A percentile compares a stretch with the other conserved stretches of the same genome.
Evolutionary conservation across 148 eudicot genomes (phyloP).

Genomic region (Chenopodium berlandieri): DNA sequence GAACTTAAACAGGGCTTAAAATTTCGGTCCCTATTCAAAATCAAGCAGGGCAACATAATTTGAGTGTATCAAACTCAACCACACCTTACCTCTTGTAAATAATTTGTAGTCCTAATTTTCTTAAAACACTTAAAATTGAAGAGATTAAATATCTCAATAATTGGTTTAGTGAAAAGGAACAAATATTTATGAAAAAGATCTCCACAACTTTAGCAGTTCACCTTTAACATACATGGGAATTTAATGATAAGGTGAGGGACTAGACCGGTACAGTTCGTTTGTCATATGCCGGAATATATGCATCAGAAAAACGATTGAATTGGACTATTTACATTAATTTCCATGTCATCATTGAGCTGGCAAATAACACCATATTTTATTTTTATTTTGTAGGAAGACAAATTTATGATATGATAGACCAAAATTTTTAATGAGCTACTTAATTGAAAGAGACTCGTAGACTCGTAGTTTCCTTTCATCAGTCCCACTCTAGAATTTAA

Average conservation of each 20-base stretch:
- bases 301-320: background rate
- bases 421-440: too few species aligned
- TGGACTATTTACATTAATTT: background rate
- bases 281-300: background rate
- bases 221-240: background rate
- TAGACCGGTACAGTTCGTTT: background rate
- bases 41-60: too few species aligned
- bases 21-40: too few species aligned
- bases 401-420: background rate
- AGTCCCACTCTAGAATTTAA: background rate
- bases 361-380: background rate
- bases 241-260: background rate
- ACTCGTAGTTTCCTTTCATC: background rate
- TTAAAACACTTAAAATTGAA: too few species aligned
- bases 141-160: too few species aligned
- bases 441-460: background rate
- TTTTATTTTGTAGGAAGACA: background rate
- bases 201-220: background rate
- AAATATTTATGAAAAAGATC: background rate
- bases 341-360: background rate
- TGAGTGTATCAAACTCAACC: too few species aligned
- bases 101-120: too few species aligned
- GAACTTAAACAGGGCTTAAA: too few species aligned
- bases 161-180: background rate
- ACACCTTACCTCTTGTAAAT: too few species aligned